phyloP scores from a whole-genome alignment of 495 filamentous ascomycete species.

The Penicillium malachiteum region DNA sequence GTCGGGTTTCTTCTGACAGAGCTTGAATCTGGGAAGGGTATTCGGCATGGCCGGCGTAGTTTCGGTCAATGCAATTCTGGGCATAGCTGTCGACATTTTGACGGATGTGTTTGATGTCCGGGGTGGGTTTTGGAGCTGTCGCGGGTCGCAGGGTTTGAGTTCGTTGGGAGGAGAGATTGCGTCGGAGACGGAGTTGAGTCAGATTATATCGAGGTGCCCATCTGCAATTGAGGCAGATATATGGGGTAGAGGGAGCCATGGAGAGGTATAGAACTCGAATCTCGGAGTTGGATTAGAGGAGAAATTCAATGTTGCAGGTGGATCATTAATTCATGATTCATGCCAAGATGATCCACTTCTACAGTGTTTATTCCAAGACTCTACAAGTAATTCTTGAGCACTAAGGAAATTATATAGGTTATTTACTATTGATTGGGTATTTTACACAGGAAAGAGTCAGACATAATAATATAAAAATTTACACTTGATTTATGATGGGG shows the following conservation, averaged over 20 bases:
- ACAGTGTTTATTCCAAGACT: no score
- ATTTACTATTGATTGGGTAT: no score
- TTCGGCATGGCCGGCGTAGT: slow-evolving; percentile 67
- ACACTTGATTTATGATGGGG: no score
- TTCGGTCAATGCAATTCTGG: slow-evolving; percentile 79
- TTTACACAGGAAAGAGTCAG: no score
- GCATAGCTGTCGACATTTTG: slow-evolving; percentile 74
- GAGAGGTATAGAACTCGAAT: slow-evolving; percentile 8
- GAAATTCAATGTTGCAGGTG: slow-evolving; percentile 1
- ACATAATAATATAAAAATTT: no score
- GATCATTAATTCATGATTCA: no score
- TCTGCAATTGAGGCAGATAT: slow-evolving; percentile 43
- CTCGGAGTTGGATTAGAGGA: slow-evolving; percentile 3
- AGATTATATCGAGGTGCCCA: slow-evolving; percentile 9
- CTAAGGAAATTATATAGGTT: no score
- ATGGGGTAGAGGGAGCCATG: slow-evolving; percentile 31
- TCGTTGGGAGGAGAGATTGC: slow-evolving; percentile 31
- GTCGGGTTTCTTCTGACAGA: slow-evolving; percentile 65
- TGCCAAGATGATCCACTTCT: no score
- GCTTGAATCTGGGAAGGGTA: slow-evolving; percentile 68
- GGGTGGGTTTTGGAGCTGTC: slow-evolving; percentile 73
- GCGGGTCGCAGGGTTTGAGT: slow-evolving; percentile 52
- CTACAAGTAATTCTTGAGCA: no score
- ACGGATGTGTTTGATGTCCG: slow-evolving; percentile 88
- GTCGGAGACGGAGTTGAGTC: slow-evolving; percentile 16